Evolutionary conservation across 2,329 filamentous ascomycete species (phyloP).

Genomic region (Diaporthe batatas): DNA sequence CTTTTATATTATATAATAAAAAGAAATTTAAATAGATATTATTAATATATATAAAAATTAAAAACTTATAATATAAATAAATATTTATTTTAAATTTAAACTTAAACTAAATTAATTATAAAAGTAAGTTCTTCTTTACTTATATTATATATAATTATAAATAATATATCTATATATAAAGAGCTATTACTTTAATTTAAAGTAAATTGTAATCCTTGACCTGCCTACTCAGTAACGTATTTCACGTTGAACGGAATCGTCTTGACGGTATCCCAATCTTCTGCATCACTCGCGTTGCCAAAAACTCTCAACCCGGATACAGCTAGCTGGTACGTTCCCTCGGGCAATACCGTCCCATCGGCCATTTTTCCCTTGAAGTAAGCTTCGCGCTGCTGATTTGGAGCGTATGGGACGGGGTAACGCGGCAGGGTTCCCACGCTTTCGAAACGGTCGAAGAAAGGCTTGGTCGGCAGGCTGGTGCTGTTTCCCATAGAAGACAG

Average conservation of each 20-base stretch:
- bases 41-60: no score
- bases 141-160: no score
- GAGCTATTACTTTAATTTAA: not conserved
- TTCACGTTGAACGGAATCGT: conserved; percentile 21
- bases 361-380: conserved; percentile 43
- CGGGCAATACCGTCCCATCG: conserved; percentile 45
- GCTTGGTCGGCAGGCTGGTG: conserved; percentile 26
- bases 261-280: conserved; percentile 45
- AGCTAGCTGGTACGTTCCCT: conserved; percentile 45
- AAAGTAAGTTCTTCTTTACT: no score
- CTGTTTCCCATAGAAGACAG: conserved; percentile 3
- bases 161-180: no score
- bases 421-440: conserved; percentile 8
- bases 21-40: no score
- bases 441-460: conserved; percentile 10
- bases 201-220: not conserved
- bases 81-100: no score
- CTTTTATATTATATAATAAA: no score
- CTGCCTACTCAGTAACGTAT: conserved; percentile 7
- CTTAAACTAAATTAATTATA: no score
- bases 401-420: conserved; percentile 4
- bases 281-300: conserved; percentile 44
- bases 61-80: no score
- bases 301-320: conserved; percentile 46
- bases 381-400: not conserved